Base-by-base conservation (phyloP, 306 rosid genomes). In the Phaseolus lunatus region DNA sequence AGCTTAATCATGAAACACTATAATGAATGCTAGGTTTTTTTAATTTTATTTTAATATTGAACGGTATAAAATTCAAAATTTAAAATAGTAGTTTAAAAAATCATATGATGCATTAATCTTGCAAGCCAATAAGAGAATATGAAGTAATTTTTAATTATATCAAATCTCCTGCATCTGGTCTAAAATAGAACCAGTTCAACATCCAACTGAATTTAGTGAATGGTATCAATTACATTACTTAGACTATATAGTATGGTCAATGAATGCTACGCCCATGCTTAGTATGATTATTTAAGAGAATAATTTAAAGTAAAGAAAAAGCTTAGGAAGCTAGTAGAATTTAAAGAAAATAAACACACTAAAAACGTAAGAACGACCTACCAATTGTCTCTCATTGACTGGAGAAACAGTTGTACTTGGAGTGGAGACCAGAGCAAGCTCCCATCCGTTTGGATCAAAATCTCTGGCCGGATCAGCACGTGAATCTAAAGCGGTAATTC, bases 371-470 rank as follows among this genome's bases (percentile, higher is more conserved):
- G 71, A 37, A 82, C 58, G 68, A 31, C 92, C 73, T 88, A 92
- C 97, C 96, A 90, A 84, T 78, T 92, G 92, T 53, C 94, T 85
- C 54, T 92, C 97, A 33, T 89, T 89, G 78, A 76, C 80, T 62
- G 96, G 70, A 43, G 94, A 90, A 31, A 89, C 83, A 80, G 89
- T 44, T 73, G 71, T 74, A 80, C 96, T 89, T 56, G 96, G 94
- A 82, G 90, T 82, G 83, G 88, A 62, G 62, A 92, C 94, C 64
- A 92, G 85, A 52, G 97, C 96, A 64, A 92, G 90, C 75, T 92
- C 97, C 97, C 97, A 92, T 26, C 96, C 97, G 12, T 88, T 87
- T 52, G 97, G 90, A 82, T 90, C 97, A 85, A 86, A 92, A 83
- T 86, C 89, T 20, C 80, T 88, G 23, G 84, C 53, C 70, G 82